phyloP scores from a whole-genome alignment of 768 basidiomycete species.

The Daedaleopsis sinensis region DNA sequence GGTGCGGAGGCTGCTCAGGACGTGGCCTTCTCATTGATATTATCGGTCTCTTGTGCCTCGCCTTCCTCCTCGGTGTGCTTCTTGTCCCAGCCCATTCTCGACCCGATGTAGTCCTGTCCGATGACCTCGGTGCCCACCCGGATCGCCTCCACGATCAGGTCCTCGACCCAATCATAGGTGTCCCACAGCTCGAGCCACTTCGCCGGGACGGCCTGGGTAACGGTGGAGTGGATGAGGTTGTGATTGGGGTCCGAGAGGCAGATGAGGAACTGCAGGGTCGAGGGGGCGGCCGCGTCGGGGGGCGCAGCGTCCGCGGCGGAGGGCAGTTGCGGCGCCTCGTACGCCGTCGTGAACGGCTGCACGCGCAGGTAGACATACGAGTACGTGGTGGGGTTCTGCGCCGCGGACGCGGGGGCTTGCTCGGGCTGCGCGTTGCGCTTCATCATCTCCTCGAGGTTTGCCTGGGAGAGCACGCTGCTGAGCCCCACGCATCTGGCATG shows the following conservation, averaged over 20 bases:
- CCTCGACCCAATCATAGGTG: conserved; percentile 95
- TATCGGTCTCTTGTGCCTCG: conserved; percentile 11
- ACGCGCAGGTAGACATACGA: conserved; percentile 93
- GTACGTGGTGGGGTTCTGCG: conserved; percentile 71
- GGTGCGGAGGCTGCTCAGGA: neutral
- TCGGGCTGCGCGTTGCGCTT: conserved; percentile 56
- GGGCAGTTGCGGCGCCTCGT: conserved; percentile 43
- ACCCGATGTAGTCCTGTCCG: conserved; percentile 89
- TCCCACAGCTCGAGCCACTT: conserved; percentile 92
- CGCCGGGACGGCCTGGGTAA: conserved; percentile 84
- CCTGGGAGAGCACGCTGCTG: conserved; percentile 50
- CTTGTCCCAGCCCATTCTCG: conserved; percentile 80
- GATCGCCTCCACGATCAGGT: conserved; percentile 85
- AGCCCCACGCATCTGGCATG: neutral
- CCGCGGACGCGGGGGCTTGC: conserved; percentile 32
- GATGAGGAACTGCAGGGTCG: conserved; percentile 64
- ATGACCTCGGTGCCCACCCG: conserved; percentile 86
- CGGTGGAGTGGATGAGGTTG: conserved; percentile 70
- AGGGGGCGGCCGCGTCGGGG: conserved; percentile 30
- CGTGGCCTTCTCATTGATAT: conserved; percentile 14
- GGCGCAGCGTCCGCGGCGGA: conserved; percentile 26
- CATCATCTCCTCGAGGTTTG: conserved; percentile 75
- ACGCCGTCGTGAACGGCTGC: conserved; percentile 76
- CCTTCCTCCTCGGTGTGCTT: conserved; percentile 17
- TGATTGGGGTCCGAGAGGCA: conserved; percentile 79